These are phyloP conservation scores for Cyclotella cryptica DNA, from an alignment of 108 stramenopile species.

Conservation along the genomic window DNA sequence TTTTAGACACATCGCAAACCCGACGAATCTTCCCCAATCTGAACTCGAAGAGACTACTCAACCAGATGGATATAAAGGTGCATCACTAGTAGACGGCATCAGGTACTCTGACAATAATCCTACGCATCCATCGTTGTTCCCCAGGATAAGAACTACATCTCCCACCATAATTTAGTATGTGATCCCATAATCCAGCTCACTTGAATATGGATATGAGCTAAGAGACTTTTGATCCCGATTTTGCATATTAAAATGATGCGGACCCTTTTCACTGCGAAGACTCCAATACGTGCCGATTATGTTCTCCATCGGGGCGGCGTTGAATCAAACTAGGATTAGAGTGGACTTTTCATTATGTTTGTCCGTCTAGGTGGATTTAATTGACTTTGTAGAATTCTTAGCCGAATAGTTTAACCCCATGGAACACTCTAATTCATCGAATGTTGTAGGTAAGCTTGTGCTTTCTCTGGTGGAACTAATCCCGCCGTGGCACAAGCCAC, in stretches of 20 bases:
- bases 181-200: no score
- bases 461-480: no score
- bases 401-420: no score
- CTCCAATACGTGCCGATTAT: no score
- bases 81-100: constrained; percentile 7
- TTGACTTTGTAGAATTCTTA: no score
- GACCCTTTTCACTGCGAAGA: constrained; percentile 33
- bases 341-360: constrained; percentile 2
- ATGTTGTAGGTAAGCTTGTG: no score
- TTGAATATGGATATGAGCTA: no score
- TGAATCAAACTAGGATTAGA: constrained; percentile 7
- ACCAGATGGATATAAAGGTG: constrained; percentile 10
- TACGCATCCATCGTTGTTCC: constrained; percentile 3
- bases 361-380: no score
- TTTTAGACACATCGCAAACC: constrained; percentile 32
- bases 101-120: constrained; percentile 13
- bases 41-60: constrained; percentile 2
- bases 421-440: no score
- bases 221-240: constrained; percentile 27
- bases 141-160: not conserved
- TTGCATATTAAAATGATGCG: constrained; percentile 20
- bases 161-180: constrained; percentile 19
- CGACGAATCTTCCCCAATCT: not conserved
- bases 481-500: no score
- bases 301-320: no score